Evolutionary conservation across 495 filamentous ascomycete genomes (phyloP), one percentile per base, ranked within the genome.

Genomic region (Xylaria telfairii): DNA sequence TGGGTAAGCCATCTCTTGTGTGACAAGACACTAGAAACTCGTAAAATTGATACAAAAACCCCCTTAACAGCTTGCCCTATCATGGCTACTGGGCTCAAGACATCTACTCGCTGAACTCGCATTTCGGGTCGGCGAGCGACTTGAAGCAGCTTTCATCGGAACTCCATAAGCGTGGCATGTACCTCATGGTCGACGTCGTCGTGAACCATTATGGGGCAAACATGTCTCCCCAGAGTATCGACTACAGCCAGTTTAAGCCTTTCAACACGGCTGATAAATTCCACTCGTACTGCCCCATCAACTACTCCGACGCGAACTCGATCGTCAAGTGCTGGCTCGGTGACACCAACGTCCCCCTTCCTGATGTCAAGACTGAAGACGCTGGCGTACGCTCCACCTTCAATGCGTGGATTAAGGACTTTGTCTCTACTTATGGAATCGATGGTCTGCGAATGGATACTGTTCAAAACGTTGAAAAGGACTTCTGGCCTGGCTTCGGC

Each of bases 371-470:
- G 46, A 94, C 91, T 6, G 85, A 90, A 41, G 83, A 86, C 67
- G 47, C 81, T 0, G 79, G 78, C 65, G 87, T 94, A 1, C 83
- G 87, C 37, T 78, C 74, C 26, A 83, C 86, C 2, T 92, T 85
- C 83, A 76, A 91, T 56, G 78, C 80, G 51, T 95, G 92, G 92
- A 86, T 94, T 68, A 78, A 72, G 3, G 74, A 82, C 8, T 76
- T 94, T 0, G 87, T 93, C 8, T 80, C 83, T 0, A 89, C 88
- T 57, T 95, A 94, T 75, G 86, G 85, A 41, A 90, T 95, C 68
- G 92, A 96, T 71, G 92, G 91, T 9, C 84, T 95, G 32, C 89
- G 93, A n/a, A 80, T 95, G 24, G 93, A 95, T 75, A 91, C 89
- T 8, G 88, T 86, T 34, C 88, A 87, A 70, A 86, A 95, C 69